Conservation (phyloP, 2,329 filamentous ascomycete species). For the Zymoseptoria ardabiliae region DNA sequence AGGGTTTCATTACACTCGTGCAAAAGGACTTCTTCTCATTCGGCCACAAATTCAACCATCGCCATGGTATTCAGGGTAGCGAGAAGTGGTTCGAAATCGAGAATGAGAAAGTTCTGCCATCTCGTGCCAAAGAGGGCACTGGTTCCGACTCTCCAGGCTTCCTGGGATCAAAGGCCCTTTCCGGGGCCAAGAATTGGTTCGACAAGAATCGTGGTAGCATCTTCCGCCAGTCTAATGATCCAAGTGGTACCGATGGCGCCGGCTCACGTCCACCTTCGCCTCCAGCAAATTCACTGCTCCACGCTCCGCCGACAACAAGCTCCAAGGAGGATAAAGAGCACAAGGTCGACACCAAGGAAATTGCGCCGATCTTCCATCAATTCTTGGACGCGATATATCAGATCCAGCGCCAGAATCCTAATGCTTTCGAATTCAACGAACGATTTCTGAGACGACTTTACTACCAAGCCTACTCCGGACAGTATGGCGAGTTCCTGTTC, state of each 20-base stretch:
- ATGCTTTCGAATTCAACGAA: slow-evolving; percentile 92
- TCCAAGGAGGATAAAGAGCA: slow-evolving; percentile 50
- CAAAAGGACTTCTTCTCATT: slow-evolving; percentile 99
- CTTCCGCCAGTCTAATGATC: slow-evolving; percentile 44
- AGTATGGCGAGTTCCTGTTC: slow-evolving; percentile 94
- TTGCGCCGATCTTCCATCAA: slow-evolving; percentile 94
- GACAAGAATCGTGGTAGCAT: slow-evolving; percentile 52
- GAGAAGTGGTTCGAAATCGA: slow-evolving; percentile 93
- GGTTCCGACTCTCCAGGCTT: slow-evolving; percentile 39
- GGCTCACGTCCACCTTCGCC: slow-evolving; percentile 25
- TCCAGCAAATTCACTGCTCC: slow-evolving; percentile 40
- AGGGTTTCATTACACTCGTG: slow-evolving; percentile 87
- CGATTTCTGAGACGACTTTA: slow-evolving; percentile 80
- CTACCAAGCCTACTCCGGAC: slow-evolving; percentile 91
- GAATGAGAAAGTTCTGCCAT: slow-evolving; percentile 62
- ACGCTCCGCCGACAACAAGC: slow-evolving; percentile 36
- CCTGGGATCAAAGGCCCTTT: slow-evolving; percentile 58
- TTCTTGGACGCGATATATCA: slow-evolving; percentile 95
- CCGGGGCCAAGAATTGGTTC: slow-evolving; percentile 76
- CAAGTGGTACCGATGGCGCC: slow-evolving; percentile 54
- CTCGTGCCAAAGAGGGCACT: slow-evolving; percentile 36
- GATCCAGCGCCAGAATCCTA: slow-evolving; percentile 74
- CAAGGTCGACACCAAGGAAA: slow-evolving; percentile 77
- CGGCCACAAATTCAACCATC: slow-evolving; percentile 92
- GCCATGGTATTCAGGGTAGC: slow-evolving; percentile 78